Evolutionary conservation across 768 basidiomycete species (phyloP).

Genomic region (Auriscalpium orientale): DNA sequence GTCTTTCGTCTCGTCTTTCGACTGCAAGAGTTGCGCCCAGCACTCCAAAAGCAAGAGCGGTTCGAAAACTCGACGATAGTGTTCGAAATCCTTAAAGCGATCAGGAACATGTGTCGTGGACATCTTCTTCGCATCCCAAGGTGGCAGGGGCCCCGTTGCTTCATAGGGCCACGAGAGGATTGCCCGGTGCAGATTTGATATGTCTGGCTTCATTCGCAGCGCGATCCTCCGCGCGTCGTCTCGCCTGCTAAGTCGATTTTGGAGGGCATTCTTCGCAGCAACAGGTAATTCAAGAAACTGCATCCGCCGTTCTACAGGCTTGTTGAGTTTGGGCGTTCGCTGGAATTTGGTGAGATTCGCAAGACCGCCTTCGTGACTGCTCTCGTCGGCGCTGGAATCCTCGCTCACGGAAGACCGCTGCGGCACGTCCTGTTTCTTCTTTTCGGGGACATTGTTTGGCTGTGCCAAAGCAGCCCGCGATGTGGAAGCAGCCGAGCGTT

Average conservation of each 20-base stretch:
- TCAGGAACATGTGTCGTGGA: constrained; percentile 46
- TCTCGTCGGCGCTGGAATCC: constrained; percentile 35
- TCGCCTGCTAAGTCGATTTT: constrained; percentile 45
- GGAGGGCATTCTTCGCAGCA: constrained; percentile 32
- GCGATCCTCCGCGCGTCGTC: constrained; percentile 57
- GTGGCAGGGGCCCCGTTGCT: constrained; percentile 55
- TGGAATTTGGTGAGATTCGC: constrained; percentile 12
- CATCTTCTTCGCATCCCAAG: constrained; percentile 32
- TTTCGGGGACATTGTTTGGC: background rate
- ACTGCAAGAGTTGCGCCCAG: constrained; percentile 80
- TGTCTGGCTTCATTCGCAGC: constrained; percentile 74
- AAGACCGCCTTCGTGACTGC: constrained; percentile 27
- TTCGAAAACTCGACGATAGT: constrained; percentile 73
- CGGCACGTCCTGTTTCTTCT: constrained; percentile 8
- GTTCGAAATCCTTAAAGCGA: constrained; percentile 50
- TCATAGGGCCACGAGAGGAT: constrained; percentile 86
- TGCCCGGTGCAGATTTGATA: constrained; percentile 66
- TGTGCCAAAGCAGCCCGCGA: background rate
- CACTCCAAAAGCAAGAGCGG: constrained; percentile 84
- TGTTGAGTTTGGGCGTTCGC: constrained; percentile 39
- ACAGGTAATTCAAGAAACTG: constrained; percentile 52
- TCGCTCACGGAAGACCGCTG: constrained; percentile 40
- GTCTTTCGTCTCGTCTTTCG: constrained; percentile 59
- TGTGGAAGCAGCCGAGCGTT: background rate
- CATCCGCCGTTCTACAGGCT: constrained; percentile 50